A percentile compares a stretch with the other conserved stretches of the same genome.
Evolutionary conservation across 257 asterid species (phyloP).

Genomic region (Penstemon davidsonii): DNA sequence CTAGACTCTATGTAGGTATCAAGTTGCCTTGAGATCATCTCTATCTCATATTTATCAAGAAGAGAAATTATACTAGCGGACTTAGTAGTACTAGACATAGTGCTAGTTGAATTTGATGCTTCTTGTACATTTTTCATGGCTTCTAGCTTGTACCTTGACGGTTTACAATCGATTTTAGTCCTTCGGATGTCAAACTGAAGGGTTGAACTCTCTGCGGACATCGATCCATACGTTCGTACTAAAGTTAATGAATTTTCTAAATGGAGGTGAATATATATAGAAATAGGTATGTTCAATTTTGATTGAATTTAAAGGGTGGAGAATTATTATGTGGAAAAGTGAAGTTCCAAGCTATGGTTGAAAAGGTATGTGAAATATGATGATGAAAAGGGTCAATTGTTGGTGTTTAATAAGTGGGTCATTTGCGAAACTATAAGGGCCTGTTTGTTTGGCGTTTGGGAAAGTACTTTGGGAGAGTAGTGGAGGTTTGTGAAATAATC

Average conservation of each 20-base stretch:
- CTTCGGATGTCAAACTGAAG: slow-evolving; percentile 40
- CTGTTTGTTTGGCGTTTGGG: no score
- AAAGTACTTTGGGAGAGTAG: no score
- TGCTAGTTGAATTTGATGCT: neutral
- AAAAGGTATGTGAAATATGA: no score
- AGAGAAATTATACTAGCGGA: slow-evolving; percentile 40
- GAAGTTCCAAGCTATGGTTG: no score
- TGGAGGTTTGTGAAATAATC: no score
- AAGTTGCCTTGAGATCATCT: slow-evolving; percentile 56
- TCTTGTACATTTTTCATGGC: slow-evolving; percentile 29
- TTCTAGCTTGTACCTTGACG: slow-evolving; percentile 64
- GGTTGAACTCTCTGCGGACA: slow-evolving; percentile 33
- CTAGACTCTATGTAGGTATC: slow-evolving; percentile 45
- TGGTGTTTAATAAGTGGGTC: no score
- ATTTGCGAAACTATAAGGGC: no score
- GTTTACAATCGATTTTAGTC: slow-evolving; percentile 29
- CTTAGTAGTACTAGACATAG: neutral
- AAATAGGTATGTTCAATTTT: no score
- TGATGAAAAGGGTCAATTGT: no score
- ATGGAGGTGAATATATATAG: no score
- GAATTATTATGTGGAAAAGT: no score
- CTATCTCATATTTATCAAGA: slow-evolving; percentile 59
- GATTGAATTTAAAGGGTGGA: no score
- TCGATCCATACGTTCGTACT: slow-evolving; percentile 56
- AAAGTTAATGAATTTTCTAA: neutral